Evolutionary conservation across 495 filamentous ascomycete species (phyloP).

Genomic region (Aspergillus nanangensis): DNA sequence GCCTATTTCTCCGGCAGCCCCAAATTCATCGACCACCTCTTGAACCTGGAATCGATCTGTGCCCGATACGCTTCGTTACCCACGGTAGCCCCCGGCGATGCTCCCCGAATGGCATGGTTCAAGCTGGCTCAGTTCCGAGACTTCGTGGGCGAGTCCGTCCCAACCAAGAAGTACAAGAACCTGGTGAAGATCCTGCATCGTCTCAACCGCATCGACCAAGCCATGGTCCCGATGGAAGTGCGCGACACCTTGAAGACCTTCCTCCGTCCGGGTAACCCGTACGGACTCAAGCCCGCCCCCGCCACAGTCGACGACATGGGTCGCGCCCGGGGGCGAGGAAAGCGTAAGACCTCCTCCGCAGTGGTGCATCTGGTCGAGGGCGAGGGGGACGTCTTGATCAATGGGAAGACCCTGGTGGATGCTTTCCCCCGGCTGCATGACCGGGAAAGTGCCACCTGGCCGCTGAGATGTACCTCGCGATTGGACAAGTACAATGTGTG

Average conservation of each 20-base stretch:
- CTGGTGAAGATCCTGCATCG: slow-evolving; percentile 71
- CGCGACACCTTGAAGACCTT: slow-evolving; percentile 58
- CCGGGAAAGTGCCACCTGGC: slow-evolving; percentile 90
- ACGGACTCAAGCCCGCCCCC: slow-evolving; percentile 52
- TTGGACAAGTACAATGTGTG: slow-evolving; percentile 97
- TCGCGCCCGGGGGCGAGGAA: slow-evolving; percentile 69
- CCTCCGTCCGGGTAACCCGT: slow-evolving; percentile 70
- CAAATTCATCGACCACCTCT: slow-evolving; percentile 78
- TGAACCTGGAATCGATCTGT: slow-evolving; percentile 65
- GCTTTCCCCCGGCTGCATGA: slow-evolving; percentile 87
- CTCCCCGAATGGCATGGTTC: slow-evolving; percentile 80
- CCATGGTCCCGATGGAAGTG: slow-evolving; percentile 68
- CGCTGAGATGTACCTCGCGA: slow-evolving; percentile 74
- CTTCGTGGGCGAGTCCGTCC: slow-evolving; percentile 69
- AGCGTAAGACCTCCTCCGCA: slow-evolving; percentile 80
- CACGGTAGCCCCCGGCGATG: slow-evolving; percentile 53
- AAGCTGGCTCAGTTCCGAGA: slow-evolving; percentile 70
- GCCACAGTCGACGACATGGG: slow-evolving; percentile 66
- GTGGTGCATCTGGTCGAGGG: slow-evolving; percentile 87
- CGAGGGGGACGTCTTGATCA: slow-evolving; percentile 81
- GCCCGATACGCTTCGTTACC: slow-evolving; percentile 70
- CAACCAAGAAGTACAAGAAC: slow-evolving; percentile 71
- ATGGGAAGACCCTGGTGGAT: slow-evolving; percentile 74
- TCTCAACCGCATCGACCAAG: slow-evolving; percentile 81
- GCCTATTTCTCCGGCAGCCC: slow-evolving; percentile 91